These are phyloP conservation scores for Clitopilus passeckerianus DNA, from an alignment of 768 basidiomycete genomes.

Conservation along the genomic window DNA sequence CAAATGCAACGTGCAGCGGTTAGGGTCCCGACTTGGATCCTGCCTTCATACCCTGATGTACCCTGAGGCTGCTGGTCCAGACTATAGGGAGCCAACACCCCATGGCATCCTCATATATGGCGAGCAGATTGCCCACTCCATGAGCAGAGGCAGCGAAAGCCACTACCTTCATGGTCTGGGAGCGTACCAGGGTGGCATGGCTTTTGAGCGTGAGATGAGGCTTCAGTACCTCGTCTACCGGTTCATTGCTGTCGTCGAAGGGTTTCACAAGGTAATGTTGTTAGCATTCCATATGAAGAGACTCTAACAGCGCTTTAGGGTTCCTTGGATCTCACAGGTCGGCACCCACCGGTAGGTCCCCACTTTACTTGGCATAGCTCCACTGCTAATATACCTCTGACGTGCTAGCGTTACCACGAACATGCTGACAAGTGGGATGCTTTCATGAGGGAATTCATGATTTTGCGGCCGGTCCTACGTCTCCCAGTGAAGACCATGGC, in stretches of 20 bases:
- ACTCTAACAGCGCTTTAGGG: neutral
- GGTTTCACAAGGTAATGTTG: neutral
- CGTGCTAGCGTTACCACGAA: neutral
- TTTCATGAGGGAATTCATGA: neutral
- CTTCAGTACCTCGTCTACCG: neutral
- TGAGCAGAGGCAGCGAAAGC: neutral
- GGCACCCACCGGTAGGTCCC: neutral
- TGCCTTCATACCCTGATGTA: neutral
- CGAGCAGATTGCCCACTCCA: neutral
- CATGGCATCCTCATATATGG: neutral
- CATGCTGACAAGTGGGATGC: neutral
- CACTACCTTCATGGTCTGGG: neutral
- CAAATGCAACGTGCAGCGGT: neutral
- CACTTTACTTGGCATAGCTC: neutral
- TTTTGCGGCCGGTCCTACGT: neutral
- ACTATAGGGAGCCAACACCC: neutral
- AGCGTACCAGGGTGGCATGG: neutral
- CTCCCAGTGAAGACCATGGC: neutral
- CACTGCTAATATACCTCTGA: neutral
- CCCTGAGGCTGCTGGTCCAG: neutral
- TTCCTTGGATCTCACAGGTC: conserved; percentile 1
- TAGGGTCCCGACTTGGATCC: neutral
- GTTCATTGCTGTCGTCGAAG: neutral
- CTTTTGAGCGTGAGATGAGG: neutral
- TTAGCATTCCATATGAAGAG: neutral